Percentiles rank a stretch among this genome's conserved stretches.
Conservation (phyloP, 106 monocot species). For the Ottelia alismoides region DNA sequence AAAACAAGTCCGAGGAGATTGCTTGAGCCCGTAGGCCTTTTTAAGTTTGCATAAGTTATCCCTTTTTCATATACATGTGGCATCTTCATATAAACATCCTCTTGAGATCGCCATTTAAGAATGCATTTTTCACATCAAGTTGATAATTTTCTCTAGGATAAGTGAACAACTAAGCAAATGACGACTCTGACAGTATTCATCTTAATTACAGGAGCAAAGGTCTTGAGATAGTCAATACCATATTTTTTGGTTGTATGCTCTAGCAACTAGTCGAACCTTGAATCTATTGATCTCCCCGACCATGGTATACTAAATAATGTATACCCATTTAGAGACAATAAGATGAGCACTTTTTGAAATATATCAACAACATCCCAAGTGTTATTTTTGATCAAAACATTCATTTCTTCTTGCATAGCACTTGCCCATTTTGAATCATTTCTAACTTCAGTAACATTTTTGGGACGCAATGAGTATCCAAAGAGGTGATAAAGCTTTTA, state of each 20-base stretch:
- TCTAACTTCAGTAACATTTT: not conserved
- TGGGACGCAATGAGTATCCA: not conserved
- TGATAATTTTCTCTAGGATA: too few relatives aligned
- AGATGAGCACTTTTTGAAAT: not conserved
- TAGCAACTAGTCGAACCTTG: not conserved
- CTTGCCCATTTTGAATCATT: not conserved
- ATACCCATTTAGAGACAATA: not conserved
- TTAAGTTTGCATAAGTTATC: too few relatives aligned
- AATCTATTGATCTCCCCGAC: not conserved
- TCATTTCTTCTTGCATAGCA: not conserved
- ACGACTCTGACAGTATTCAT: not conserved
- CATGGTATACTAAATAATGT: not conserved
- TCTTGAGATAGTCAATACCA: not conserved
- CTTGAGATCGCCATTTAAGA: too few relatives aligned
- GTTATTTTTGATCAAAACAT: not conserved
- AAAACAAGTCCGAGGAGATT: too few relatives aligned
- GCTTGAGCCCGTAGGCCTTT: too few relatives aligned
- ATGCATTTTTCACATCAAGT: too few relatives aligned
- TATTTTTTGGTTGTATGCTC: not conserved
- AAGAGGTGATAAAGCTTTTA: not conserved
- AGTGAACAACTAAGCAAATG: not conserved
- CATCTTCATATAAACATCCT: too few relatives aligned
- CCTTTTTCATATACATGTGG: too few relatives aligned
- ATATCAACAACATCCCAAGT: not conserved
- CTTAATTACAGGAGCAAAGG: not conserved